A percentile compares a stretch with the other conserved stretches of the same genome.
Conservation (phyloP, 805 yeast genomes). For the Spathaspora gorwiae region DNA sequence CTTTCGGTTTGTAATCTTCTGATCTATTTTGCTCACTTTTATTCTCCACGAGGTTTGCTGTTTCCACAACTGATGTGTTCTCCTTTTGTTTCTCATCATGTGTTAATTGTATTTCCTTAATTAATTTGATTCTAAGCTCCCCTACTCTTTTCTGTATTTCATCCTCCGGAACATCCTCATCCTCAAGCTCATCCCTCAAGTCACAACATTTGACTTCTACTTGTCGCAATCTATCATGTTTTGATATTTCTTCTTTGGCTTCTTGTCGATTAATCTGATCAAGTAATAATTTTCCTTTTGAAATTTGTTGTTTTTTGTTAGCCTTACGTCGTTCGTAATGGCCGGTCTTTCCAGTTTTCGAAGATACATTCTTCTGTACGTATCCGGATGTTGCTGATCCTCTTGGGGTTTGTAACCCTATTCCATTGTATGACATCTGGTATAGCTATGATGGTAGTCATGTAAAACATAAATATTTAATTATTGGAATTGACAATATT, state of each 20-base stretch:
- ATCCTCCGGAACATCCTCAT: slow-evolving; percentile 33
- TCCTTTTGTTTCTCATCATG: neutral
- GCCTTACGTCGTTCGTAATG: slow-evolving; percentile 34
- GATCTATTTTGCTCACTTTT: no score
- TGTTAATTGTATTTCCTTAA: neutral
- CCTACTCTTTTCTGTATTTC: slow-evolving; percentile 19
- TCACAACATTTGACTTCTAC: slow-evolving; percentile 48
- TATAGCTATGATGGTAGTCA: no score
- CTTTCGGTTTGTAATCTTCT: neutral
- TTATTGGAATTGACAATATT: no score
- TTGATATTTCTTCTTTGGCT: slow-evolving; percentile 20
- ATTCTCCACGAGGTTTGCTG: no score
- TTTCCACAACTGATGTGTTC: neutral
- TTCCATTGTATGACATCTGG: slow-evolving; percentile 52
- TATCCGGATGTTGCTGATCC: slow-evolving; percentile 65
- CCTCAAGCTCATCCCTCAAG: slow-evolving; percentile 49
- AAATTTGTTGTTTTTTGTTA: slow-evolving; percentile 13
- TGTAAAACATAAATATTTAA: no score
- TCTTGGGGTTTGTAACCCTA: slow-evolving; percentile 52
- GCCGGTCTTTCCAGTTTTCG: slow-evolving; percentile 15
- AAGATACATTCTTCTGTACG: slow-evolving; percentile 44
- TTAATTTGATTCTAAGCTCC: slow-evolving; percentile 16
- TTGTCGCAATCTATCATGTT: slow-evolving; percentile 32
- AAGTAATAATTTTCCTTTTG: slow-evolving; percentile 10
- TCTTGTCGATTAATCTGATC: slow-evolving; percentile 12